phyloP scores from a whole-genome alignment of 345 rosid genomes.

The Rubroshorea leprosula region DNA sequence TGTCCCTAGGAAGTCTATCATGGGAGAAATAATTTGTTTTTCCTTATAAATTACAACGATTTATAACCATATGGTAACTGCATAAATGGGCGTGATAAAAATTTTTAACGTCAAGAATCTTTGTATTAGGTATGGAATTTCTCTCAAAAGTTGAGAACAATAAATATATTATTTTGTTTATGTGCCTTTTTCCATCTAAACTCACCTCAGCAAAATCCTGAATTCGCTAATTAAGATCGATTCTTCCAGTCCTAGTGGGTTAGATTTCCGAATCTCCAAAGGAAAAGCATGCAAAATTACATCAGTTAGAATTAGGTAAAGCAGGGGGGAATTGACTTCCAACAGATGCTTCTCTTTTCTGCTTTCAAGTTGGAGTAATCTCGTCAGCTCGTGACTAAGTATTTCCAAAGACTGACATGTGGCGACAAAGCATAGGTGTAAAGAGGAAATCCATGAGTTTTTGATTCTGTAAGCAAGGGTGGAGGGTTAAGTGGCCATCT shows the following conservation, averaged over 20 bases:
- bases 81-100: no score
- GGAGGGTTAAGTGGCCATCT: slow-evolving; percentile 14
- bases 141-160: background rate
- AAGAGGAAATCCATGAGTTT: background rate
- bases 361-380: background rate
- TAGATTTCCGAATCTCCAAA: background rate
- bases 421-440: background rate
- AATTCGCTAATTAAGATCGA: background rate
- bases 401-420: background rate
- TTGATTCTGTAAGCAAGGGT: slow-evolving; percentile 21
- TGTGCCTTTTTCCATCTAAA: background rate
- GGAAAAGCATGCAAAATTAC: background rate
- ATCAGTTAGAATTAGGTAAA: background rate
- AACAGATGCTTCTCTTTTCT: background rate
- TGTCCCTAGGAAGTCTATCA: no score
- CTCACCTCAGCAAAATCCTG: background rate
- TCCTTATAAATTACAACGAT: no score
- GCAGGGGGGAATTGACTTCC: background rate
- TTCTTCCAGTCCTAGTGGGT: background rate
- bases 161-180: no score
- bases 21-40: no score
- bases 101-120: no score
- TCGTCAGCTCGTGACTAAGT: background rate
- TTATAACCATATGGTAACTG: no score
- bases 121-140: no score